A percentile compares a stretch with the other conserved stretches of the same genome.
Evolutionary conservation across 148 eudicot genomes (phyloP).

Genomic region (Cornus controversa): DNA sequence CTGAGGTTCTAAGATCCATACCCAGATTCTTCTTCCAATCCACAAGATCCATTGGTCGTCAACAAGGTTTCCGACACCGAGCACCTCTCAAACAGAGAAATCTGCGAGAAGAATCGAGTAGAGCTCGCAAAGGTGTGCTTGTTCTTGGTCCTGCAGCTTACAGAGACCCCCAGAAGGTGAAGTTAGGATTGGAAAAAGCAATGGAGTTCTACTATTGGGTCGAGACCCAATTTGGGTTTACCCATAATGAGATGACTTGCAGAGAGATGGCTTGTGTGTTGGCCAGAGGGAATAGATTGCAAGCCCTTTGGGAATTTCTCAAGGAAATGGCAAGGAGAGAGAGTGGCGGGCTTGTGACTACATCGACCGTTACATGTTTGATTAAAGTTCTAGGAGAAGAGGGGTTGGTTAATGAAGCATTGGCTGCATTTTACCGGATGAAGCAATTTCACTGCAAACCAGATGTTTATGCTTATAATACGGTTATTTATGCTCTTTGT

Average conservation of each 20-base stretch:
- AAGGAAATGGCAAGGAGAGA: conserved; percentile 54
- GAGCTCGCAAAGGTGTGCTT: conserved; percentile 38
- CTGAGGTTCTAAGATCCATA: conserved; percentile 56
- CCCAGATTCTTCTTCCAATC: conserved; percentile 65
- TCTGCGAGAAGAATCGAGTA: conserved; percentile 41
- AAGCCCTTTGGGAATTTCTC: conserved; percentile 59
- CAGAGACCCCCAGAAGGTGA: conserved; percentile 50
- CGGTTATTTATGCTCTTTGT: conserved; percentile 63
- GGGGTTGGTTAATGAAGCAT: conserved; percentile 71
- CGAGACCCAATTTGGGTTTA: conserved; percentile 52
- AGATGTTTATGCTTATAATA: conserved; percentile 78
- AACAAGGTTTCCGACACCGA: conserved; percentile 57
- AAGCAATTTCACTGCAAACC: conserved; percentile 75
- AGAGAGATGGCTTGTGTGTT: conserved; percentile 73
- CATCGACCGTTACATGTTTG: conserved; percentile 70
- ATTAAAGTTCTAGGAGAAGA: conserved; percentile 80
- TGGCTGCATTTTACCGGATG: conserved; percentile 71
- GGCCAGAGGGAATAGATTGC: conserved; percentile 61
- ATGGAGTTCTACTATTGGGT: conserved; percentile 69
- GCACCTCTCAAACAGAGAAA: conserved; percentile 65
- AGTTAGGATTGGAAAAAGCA: conserved; percentile 55
- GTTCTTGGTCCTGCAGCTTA: conserved; percentile 72
- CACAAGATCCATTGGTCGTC: conserved; percentile 66
- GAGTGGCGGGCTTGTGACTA: conserved; percentile 45
- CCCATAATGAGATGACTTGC: conserved; percentile 63